Evolutionary conservation across 176 grass and related monocot species (phyloP), one percentile per base, ranked within the genome.

Genomic region (Oropetium thomaeum): DNA sequence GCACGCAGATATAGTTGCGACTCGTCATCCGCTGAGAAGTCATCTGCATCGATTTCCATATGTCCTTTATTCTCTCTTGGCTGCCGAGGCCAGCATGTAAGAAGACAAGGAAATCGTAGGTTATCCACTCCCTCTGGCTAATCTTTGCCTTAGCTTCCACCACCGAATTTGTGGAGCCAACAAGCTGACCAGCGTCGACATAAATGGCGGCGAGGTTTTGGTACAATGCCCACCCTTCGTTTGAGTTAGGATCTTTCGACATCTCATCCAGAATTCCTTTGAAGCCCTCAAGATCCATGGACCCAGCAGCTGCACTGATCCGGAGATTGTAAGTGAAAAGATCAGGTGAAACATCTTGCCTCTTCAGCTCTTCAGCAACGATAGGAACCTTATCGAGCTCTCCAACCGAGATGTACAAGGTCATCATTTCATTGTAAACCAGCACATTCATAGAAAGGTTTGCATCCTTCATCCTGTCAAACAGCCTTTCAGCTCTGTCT

Each of bases 321-420:
- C 86, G 79, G 32, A 94, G 89, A 65, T 97, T 97, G 85, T 97
- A 97, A 2, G 90, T 93, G 84, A 84, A 97, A 11, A 97, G 78
- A 59, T 93, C 93, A 17, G 86, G 79, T 4, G 76, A 74, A 5
- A 97, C 69, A 35, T 78, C 87, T 49, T 57, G 77, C 23, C 55
- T 85, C 75, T 83, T 93, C 49, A 93, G 66, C 28, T 93, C 90
- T 15, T 84, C 66, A 32, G 88, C 71, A 31, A 92, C 15, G 15
- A 13, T 10, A 1, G 71, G 38, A 29, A 92, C 90, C 58, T 97
- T 91, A 72, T 89, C 86, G 4, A 88, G 69, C 54, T 91, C 68
- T 8, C 90, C 93, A 9, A 91, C 80, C 31, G 93, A 97, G 11
- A 91, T 88, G 71, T 93, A 97, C 49, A 97, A 15, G 15, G 90